Conservation (phyloP, 805 yeast genomes). For the Yamadazyma kitorensis region DNA sequence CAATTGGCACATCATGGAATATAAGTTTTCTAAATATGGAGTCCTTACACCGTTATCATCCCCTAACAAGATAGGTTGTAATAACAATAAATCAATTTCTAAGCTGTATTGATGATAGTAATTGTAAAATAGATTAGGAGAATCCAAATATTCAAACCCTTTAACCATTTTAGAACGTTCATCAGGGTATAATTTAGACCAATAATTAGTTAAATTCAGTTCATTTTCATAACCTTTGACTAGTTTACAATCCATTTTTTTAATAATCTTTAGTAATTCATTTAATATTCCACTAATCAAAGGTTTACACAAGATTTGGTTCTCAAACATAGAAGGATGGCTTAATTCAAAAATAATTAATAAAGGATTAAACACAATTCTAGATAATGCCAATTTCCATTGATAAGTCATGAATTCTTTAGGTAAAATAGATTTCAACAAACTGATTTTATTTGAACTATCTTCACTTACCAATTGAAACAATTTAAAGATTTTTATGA, state of each 20-base stretch:
- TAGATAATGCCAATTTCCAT: constrained; percentile 83
- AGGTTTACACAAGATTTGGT: constrained; percentile 81
- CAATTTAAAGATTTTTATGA: constrained; percentile 23
- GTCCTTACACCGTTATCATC: constrained; percentile 84
- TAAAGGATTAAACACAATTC: constrained; percentile 74
- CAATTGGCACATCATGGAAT: constrained; percentile 71
- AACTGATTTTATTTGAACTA: constrained; percentile 37
- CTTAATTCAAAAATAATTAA: constrained; percentile 71
- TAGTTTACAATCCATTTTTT: constrained; percentile 73
- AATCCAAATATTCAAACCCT: constrained; percentile 39
- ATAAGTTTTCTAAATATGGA: constrained; percentile 85
- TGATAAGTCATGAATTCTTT: constrained; percentile 67
- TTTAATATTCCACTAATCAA: constrained; percentile 73
- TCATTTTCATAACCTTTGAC: constrained; percentile 71
- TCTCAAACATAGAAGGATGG: constrained; percentile 53
- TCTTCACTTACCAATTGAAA: constrained; percentile 34
- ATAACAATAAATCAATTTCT: constrained; percentile 69
- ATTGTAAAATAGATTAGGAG: constrained; percentile 65
- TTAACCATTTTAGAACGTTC: constrained; percentile 17
- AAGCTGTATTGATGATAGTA: constrained; percentile 51
- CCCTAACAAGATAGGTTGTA: constrained; percentile 87
- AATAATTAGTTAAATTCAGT: constrained; percentile 50
- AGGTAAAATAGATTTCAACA: constrained; percentile 49
- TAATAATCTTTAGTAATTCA: constrained; percentile 71
- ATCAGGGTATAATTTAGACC: constrained; percentile 46